Conservation (phyloP, 768 basidiomycete species). For the Scleroderma citrinum region DNA sequence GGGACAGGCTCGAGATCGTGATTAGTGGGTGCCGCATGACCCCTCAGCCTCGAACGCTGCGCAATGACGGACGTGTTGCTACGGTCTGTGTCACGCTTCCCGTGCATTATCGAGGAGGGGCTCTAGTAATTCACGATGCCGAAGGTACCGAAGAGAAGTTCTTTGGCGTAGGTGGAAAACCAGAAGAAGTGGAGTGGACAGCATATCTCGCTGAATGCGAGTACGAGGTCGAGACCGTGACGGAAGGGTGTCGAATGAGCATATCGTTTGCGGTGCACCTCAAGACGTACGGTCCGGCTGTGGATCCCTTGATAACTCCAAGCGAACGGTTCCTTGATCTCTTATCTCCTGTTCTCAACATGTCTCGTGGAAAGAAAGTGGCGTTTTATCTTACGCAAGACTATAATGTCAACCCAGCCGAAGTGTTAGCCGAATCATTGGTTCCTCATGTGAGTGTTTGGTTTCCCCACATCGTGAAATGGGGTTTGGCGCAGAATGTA, state of each 20-base stretch:
- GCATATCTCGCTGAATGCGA: constrained; percentile 73
- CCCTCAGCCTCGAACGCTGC: constrained; percentile 45
- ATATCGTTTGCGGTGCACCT: constrained; percentile 69
- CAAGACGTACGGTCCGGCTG: constrained; percentile 57
- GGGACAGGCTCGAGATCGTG: constrained; percentile 68
- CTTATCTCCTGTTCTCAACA: constrained; percentile 64
- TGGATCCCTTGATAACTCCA: constrained; percentile 64
- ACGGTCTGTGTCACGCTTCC: constrained; percentile 72
- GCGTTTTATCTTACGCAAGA: constrained; percentile 67
- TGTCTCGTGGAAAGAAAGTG: constrained; percentile 63
- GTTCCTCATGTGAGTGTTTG: constrained; percentile 56
- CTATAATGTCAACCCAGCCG: constrained; percentile 66
- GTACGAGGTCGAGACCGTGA: constrained; percentile 65
- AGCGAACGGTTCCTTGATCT: constrained; percentile 71
- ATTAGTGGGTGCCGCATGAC: constrained; percentile 54
- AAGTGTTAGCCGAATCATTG: constrained; percentile 61
- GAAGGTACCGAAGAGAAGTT: constrained; percentile 59
- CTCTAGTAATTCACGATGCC: constrained; percentile 49
- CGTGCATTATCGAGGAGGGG: constrained; percentile 67
- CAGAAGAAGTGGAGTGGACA: constrained; percentile 70
- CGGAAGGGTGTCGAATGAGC: constrained; percentile 62
- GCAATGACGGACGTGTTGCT: constrained; percentile 64
- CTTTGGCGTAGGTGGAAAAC: constrained; percentile 53
- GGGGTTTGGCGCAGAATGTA: not conserved
- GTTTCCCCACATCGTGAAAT: not conserved